Evolutionary conservation across 1,284 basidiomycete genomes (phyloP).

Genomic region (Malassezia nana): DNA sequence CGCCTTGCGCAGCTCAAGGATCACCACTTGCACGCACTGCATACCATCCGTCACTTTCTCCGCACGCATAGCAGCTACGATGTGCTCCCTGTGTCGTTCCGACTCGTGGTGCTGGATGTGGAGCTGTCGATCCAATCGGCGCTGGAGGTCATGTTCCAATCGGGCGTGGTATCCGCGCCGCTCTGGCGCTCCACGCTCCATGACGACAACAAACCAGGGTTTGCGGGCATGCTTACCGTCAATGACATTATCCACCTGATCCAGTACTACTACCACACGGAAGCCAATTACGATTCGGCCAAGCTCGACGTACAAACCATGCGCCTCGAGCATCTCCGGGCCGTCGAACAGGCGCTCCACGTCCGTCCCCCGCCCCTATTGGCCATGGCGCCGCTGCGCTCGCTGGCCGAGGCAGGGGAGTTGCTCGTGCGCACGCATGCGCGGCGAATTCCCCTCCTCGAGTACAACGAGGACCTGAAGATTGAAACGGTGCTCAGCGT

Average conservation of each 20-base stretch:
- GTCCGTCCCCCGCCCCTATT: slow-evolving; percentile 86
- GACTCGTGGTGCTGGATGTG: slow-evolving; percentile 83
- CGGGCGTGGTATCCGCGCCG: slow-evolving; percentile 84
- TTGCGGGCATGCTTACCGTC: slow-evolving; percentile 47
- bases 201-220: slow-evolving; percentile 24
- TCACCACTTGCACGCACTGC: slow-evolving; percentile 54
- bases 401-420: slow-evolving; percentile 81
- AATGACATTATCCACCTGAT: slow-evolving; percentile 47
- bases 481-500: slow-evolving; percentile 93
- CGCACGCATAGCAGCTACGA: slow-evolving; percentile 80
- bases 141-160: slow-evolving; percentile 47
- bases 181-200: slow-evolving; percentile 57
- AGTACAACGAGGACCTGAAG: slow-evolving; percentile 82
- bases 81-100: slow-evolving; percentile 88
- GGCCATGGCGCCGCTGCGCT: slow-evolving; percentile 70
- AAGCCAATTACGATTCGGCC: slow-evolving; percentile 64
- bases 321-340: slow-evolving; percentile 60
- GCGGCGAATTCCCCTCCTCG: slow-evolving; percentile 81
- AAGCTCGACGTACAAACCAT: slow-evolving; percentile 89
- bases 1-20: slow-evolving; percentile 22
- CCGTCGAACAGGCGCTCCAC: slow-evolving; percentile 83
- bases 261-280: slow-evolving; percentile 43
- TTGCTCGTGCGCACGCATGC: slow-evolving; percentile 91
- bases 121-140: slow-evolving; percentile 44
- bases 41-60: slow-evolving; percentile 70